phyloP scores from a whole-genome alignment of 805 yeast species.

The Saccharomyces mikatae region DNA sequence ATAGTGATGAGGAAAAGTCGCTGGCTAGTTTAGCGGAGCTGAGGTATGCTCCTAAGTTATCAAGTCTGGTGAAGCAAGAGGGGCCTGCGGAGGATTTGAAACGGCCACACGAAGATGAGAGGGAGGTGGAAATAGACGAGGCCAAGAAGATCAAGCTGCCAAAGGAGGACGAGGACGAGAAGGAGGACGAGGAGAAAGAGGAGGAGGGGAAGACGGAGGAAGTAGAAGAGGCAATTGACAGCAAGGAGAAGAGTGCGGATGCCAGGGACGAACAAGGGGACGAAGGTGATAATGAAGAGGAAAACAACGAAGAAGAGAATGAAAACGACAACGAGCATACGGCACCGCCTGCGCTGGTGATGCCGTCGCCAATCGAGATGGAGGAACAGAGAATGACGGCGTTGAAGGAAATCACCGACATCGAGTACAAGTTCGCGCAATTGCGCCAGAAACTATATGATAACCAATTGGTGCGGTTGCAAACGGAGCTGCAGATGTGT shows the following conservation, averaged over 20 bases:
- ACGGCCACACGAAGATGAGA: slow-evolving; percentile 15
- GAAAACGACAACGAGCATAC: slow-evolving; percentile 7
- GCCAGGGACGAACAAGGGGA: slow-evolving; percentile 4
- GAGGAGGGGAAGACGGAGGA: slow-evolving; percentile 3
- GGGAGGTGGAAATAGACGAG: slow-evolving; percentile 15
- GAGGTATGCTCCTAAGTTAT: slow-evolving; percentile 8
- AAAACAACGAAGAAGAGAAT: slow-evolving; percentile 6
- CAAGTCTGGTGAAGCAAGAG: slow-evolving; percentile 18
- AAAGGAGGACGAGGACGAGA: slow-evolving; percentile 2
- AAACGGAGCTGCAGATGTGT: slow-evolving; percentile 81
- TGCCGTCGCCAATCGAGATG: slow-evolving; percentile 22
- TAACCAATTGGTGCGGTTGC: slow-evolving; percentile 68
- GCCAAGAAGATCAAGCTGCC: slow-evolving; percentile 6
- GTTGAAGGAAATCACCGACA: slow-evolving; percentile 60
- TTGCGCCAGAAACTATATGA: slow-evolving; percentile 78
- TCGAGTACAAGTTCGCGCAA: slow-evolving; percentile 80
- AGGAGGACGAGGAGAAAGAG: too few species aligned
- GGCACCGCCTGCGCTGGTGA: slow-evolving; percentile 6
- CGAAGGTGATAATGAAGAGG: slow-evolving; percentile 8
- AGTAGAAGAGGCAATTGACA: neutral
- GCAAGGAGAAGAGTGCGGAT: slow-evolving; percentile 1
- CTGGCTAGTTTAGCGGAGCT: slow-evolving; percentile 12
- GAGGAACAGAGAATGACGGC: slow-evolving; percentile 25
- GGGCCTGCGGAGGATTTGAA: slow-evolving; percentile 14
- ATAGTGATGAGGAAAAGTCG: slow-evolving; percentile 27